Evolutionary conservation across 495 filamentous ascomycete species (phyloP).

Genomic region (Amniculicola lignicola): DNA sequence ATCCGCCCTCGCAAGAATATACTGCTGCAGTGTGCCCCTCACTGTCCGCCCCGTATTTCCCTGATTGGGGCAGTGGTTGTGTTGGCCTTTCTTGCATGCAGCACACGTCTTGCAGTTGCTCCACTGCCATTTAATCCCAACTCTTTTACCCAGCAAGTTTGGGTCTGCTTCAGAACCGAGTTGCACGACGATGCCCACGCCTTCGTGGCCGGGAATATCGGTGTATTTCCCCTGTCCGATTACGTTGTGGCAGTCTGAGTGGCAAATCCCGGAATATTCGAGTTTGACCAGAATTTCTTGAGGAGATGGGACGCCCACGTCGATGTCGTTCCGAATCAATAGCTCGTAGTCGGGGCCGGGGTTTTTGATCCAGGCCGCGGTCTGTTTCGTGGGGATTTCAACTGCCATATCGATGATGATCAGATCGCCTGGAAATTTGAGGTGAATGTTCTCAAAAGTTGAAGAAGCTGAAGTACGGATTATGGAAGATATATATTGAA

Average conservation of each 20-base stretch:
- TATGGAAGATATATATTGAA: too few species aligned
- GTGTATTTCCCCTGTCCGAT: conserved; percentile 78
- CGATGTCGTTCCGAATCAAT: conserved; percentile 42
- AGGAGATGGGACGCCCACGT: conserved; percentile 68
- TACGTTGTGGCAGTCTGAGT: conserved; percentile 75
- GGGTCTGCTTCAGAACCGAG: conserved; percentile 67
- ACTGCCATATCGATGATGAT: not conserved
- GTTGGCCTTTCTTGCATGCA: conserved; percentile 63
- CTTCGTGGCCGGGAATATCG: conserved; percentile 82
- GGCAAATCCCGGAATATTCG: conserved; percentile 88
- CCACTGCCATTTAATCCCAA: conserved; percentile 50
- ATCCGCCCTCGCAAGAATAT: conserved; percentile 76
- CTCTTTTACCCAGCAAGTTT: conserved; percentile 72
- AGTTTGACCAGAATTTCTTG: conserved; percentile 88
- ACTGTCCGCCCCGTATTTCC: conserved; percentile 82
- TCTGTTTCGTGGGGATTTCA: conserved; percentile 16
- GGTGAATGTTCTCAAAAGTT: too few species aligned
- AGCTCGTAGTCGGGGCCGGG: conserved; percentile 20
- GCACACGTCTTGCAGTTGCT: conserved; percentile 23
- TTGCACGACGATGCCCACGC: conserved; percentile 75
- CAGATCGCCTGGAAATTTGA: too few species aligned
- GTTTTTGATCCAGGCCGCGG: conserved; percentile 26
- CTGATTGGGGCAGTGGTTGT: conserved; percentile 65
- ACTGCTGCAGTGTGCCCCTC: conserved; percentile 89
- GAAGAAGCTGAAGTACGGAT: too few species aligned